phyloP scores from a whole-genome alignment of 148 eudicot species.

The Nyssa sinensis region DNA sequence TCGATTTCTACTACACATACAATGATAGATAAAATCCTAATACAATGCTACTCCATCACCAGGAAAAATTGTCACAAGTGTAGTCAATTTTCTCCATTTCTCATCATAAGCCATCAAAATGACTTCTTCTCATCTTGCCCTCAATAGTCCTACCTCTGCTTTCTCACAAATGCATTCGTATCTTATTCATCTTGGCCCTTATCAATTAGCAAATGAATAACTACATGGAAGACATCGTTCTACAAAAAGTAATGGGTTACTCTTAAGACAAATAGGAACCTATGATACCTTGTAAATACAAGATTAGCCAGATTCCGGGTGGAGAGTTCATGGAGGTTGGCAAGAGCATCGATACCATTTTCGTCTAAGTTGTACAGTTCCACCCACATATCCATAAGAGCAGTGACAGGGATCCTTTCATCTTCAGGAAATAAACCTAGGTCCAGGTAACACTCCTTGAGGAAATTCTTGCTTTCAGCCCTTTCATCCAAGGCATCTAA shows the following conservation, averaged over 20 bases:
- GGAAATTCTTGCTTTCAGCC: no score
- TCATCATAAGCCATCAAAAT: background rate
- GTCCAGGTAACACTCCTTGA: constrained; percentile 26
- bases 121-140: background rate
- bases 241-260: background rate
- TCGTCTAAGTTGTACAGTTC: constrained; percentile 22
- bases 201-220: background rate
- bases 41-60: background rate
- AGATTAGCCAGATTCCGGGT: constrained; percentile 15
- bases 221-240: background rate
- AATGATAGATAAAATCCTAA: background rate
- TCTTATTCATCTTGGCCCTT: background rate
- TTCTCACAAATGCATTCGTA: background rate
- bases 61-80: background rate
- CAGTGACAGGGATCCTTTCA: constrained; percentile 18
- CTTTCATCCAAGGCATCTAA: constrained; percentile 19
- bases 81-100: background rate
- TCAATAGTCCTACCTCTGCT: no score
- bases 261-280: background rate
- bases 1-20: background rate
- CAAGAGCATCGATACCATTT: constrained; percentile 8
- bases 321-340: constrained; percentile 18
- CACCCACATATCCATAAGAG: constrained; percentile 29
- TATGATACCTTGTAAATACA: constrained; percentile 13
- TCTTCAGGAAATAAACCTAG: constrained; percentile 29